A percentile compares a stretch with the other conserved stretches of the same genome.
Evolutionary conservation across 495 filamentous ascomycete species (phyloP).

Genomic region (Collariella sp.): DNA sequence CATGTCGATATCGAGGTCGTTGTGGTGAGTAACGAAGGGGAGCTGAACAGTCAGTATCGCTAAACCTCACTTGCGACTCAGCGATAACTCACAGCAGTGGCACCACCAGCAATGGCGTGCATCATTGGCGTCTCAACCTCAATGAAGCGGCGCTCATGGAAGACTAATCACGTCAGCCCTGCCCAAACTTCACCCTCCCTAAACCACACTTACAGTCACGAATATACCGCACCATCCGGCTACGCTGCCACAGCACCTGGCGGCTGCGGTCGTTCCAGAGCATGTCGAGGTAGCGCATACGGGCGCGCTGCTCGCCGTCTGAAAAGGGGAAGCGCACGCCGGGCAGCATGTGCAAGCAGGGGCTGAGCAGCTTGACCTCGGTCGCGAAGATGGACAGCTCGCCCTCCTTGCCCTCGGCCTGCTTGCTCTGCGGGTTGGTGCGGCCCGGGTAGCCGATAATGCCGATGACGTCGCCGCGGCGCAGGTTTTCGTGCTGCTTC

Average conservation of each 20-base stretch:
- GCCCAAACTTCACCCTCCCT: background rate
- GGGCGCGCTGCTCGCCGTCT: slow-evolving; percentile 80
- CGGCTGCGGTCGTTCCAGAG: slow-evolving; percentile 87
- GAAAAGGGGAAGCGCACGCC: slow-evolving; percentile 89
- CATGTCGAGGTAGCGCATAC: slow-evolving; percentile 86
- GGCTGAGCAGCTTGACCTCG: slow-evolving; percentile 74
- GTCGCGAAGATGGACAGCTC: slow-evolving; percentile 91
- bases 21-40: slow-evolving; percentile 91
- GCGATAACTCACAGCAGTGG: slow-evolving; percentile 53
- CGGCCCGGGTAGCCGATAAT: slow-evolving; percentile 84
- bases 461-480: slow-evolving; percentile 83
- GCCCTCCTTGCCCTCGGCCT: slow-evolving; percentile 59
- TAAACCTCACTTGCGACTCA: background rate
- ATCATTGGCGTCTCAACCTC: slow-evolving; percentile 99
- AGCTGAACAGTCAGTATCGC: slow-evolving; percentile 33
- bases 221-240: slow-evolving; percentile 78
- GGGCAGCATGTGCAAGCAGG: slow-evolving; percentile 89
- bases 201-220: slow-evolving; percentile 47
- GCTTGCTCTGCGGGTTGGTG: slow-evolving; percentile 77
- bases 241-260: slow-evolving; percentile 70
- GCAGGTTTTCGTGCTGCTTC: slow-evolving; percentile 81
- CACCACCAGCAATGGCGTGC: slow-evolving; percentile 90
- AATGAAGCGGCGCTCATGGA: slow-evolving; percentile 75
- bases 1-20: slow-evolving; percentile 85
- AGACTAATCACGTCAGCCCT: slow-evolving; percentile 32